These are phyloP conservation scores for Colletotrichum neosansevieriae DNA, from an alignment of 2,329 filamentous ascomycete species.

Conservation along the genomic window DNA sequence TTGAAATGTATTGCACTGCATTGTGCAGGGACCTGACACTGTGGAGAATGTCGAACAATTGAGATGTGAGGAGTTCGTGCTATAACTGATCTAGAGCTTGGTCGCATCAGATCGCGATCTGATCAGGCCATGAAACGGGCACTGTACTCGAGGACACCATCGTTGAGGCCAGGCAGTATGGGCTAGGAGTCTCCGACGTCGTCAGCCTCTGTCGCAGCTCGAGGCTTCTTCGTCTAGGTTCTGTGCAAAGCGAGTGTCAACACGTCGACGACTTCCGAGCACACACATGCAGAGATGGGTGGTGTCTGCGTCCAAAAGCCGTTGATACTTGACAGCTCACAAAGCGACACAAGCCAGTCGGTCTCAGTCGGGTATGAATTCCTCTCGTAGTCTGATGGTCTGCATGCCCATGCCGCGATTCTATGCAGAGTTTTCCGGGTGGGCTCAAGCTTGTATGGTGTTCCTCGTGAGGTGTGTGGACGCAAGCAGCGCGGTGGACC, in stretches of 20 bases:
- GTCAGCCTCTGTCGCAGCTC: neutral
- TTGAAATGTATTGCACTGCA: conserved; percentile 33
- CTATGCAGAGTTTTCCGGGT: conserved; percentile 40
- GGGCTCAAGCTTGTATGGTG: conserved; percentile 36
- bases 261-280: conserved; percentile 1
- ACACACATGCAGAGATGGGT: conserved; percentile 14
- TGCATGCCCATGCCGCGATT: conserved; percentile 36
- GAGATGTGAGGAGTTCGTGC: conserved; percentile 35
- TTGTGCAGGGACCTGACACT: conserved; percentile 38
- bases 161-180: neutral
- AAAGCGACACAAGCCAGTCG: conserved; percentile 25
- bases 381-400: conserved; percentile 21
- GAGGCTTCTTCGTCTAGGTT: conserved; percentile 19
- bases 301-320: conserved; percentile 22
- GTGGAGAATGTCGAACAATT: conserved; percentile 26
- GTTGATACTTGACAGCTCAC: conserved; percentile 36
- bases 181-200: neutral
- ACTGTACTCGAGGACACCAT: neutral
- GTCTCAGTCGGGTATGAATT: conserved; percentile 26
- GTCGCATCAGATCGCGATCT: conserved; percentile 36
- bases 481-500: conserved; percentile 32
- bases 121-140: conserved; percentile 10
- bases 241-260: conserved; percentile 24
- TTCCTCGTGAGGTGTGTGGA: conserved; percentile 23
- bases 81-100: conserved; percentile 25